phyloP scores from a whole-genome alignment of 139 green algal species.

The Chlorokybus atmophyticus region DNA sequence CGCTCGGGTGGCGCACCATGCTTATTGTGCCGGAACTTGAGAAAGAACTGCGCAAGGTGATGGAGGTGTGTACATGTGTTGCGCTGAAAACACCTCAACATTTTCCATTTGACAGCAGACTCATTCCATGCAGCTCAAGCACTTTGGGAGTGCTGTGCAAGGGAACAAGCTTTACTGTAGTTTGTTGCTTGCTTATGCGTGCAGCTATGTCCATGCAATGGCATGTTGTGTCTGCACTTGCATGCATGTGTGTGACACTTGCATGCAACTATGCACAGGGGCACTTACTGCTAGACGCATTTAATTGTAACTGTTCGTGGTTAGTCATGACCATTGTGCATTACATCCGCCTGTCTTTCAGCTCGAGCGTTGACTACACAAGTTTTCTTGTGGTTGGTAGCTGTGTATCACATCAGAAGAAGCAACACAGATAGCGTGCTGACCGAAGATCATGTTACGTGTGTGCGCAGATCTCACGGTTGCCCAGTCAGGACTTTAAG shows the following conservation, averaged over 20 bases:
- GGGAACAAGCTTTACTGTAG: not conserved
- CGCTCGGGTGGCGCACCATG: slow-evolving; percentile 84
- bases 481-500: slow-evolving; percentile 6
- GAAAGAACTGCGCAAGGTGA: slow-evolving; percentile 15
- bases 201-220: too few relatives aligned
- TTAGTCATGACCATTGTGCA: not conserved
- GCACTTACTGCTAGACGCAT: too few relatives aligned
- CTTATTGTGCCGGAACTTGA: slow-evolving; percentile 90
- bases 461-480: not conserved
- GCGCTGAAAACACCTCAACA: not conserved
- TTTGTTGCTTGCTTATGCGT: not conserved
- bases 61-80: not conserved
- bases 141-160: not conserved
- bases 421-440: not conserved
- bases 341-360: not conserved
- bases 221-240: too few relatives aligned
- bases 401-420: too few relatives aligned
- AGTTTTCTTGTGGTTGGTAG: not conserved
- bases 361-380: not conserved
- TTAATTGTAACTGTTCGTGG: too few relatives aligned
- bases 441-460: not conserved
- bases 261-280: too few relatives aligned
- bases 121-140: not conserved
- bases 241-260: too few relatives aligned
- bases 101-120: not conserved